Percentiles rank a stretch among this genome's conserved stretches.
These are phyloP conservation scores for Chamaecrista fasciculata DNA, from an alignment of 306 rosid species.

Conservation along the genomic window DNA sequence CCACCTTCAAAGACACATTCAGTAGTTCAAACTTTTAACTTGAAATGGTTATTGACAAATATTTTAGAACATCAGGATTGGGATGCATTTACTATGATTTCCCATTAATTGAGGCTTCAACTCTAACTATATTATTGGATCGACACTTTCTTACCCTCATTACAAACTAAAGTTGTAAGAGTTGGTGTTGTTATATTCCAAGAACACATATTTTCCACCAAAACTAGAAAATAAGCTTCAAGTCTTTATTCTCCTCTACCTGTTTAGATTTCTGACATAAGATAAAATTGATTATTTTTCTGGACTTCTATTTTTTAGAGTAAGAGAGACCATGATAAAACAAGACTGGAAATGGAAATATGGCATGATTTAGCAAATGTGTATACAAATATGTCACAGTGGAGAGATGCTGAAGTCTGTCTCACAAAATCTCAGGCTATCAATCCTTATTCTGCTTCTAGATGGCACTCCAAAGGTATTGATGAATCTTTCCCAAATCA, in stretches of 20 bases:
- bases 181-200: not conserved
- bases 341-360: constrained; percentile 82
- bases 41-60: not conserved
- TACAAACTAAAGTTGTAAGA: not conserved
- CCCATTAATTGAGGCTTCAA: not conserved
- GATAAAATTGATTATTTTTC: not conserved
- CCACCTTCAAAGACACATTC: too few species aligned
- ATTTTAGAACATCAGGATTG: not conserved
- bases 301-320: constrained; percentile 40
- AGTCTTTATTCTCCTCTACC: not conserved
- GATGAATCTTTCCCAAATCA: not conserved
- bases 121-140: not conserved
- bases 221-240: too few species aligned
- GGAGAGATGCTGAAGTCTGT: constrained; percentile 88
- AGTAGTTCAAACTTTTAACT: too few species aligned
- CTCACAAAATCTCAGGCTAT: constrained; percentile 73
- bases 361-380: constrained; percentile 86
- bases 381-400: constrained; percentile 64
- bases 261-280: not conserved
- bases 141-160: not conserved
- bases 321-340: constrained; percentile 50
- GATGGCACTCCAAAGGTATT: constrained; percentile 78
- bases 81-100: not conserved
- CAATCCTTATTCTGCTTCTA: constrained; percentile 83
- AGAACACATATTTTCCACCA: not conserved